Evolutionary conservation across 148 eudicot genomes (phyloP), one percentile per base, ranked within the genome.

Genomic region (Persicaria tinctoria): DNA sequence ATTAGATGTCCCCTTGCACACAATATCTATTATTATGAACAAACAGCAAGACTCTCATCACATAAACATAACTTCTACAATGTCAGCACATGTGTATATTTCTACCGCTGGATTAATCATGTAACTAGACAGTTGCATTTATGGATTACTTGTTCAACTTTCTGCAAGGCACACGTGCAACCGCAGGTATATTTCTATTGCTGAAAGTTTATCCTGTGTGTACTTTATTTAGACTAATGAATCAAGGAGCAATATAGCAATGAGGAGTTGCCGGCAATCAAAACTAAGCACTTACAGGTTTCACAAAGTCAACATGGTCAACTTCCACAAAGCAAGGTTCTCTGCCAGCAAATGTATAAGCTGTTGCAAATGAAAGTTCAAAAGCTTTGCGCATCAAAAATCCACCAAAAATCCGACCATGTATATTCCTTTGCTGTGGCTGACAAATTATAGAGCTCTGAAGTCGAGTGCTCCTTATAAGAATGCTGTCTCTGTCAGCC

Each of bases 321-420:
- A 93, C 96, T 80, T 93, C 98, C 56, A 89, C 79, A 80, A 93
- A 93, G 76, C 87, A 82, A 41, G 98, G 98, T 5, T 90, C 90
- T 74, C 90, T 88, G 68, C 98, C 98, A 78, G 93, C 92, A 80
- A 93, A 93, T 5, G 98, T 82, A 78, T 93, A 93, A 73, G 89
- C 86, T 4, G 98, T 93, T 18, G 96, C 83, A 79, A 83, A 93
- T 73, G 90, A 91, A 83, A 93, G 84, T 76, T 93, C 98, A 70
- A 89, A 90, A 48, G 98, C 98, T 81, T 93, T 86, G 27, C 98
- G 82, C 92, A 93, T 93, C 70, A 93, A 80, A 80, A 87, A 93
- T 8, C 98, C 98, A 64, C 98, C 98, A 82, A 93, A 93, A 69
- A 93, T 93, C 70, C 98, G 89, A 20, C 98, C 98, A 73, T 90